Evolutionary conservation across 2,329 filamentous ascomycete genomes (phyloP).

Genomic region (Cercospora canescens): DNA sequence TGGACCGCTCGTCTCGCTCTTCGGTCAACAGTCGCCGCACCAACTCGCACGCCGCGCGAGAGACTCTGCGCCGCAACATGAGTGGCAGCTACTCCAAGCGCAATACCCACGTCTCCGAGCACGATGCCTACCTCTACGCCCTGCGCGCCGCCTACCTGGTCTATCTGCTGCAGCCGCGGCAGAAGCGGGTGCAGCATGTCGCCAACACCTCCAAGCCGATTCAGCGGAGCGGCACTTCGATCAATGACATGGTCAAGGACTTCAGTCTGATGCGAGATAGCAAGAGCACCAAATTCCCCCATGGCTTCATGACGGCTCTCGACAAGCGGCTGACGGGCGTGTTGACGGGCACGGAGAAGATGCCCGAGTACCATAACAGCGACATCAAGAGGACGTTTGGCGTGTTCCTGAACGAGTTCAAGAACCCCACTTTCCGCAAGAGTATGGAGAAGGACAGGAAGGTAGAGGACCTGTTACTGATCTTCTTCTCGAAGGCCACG

Average conservation of each 20-base stretch:
- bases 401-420: slow-evolving; percentile 90
- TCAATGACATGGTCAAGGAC: slow-evolving; percentile 86
- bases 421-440: slow-evolving; percentile 82
- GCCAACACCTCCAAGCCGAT: slow-evolving; percentile 58
- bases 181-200: slow-evolving; percentile 87
- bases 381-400: slow-evolving; percentile 91
- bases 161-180: slow-evolving; percentile 87
- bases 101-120: slow-evolving; percentile 45
- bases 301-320: slow-evolving; percentile 68
- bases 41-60: slow-evolving; percentile 45
- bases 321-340: slow-evolving; percentile 81
- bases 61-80: slow-evolving; percentile 41
- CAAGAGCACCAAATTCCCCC: slow-evolving; percentile 70
- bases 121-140: slow-evolving; percentile 89
- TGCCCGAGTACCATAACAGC: slow-evolving; percentile 89
- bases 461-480: slow-evolving; percentile 88
- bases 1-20: slow-evolving; percentile 34
- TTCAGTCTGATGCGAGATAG: slow-evolving; percentile 68
- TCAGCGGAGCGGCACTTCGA: slow-evolving; percentile 69
- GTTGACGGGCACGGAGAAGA: slow-evolving; percentile 75
- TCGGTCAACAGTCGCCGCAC: slow-evolving; percentile 40
- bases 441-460: slow-evolving; percentile 91
- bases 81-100: slow-evolving; percentile 34
- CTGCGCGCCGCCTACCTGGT: slow-evolving; percentile 88
- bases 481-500: slow-evolving; percentile 93